Evolutionary conservation across 2,329 filamentous ascomycete genomes (phyloP).

Genomic region (Pestalotiopsis sp.): DNA sequence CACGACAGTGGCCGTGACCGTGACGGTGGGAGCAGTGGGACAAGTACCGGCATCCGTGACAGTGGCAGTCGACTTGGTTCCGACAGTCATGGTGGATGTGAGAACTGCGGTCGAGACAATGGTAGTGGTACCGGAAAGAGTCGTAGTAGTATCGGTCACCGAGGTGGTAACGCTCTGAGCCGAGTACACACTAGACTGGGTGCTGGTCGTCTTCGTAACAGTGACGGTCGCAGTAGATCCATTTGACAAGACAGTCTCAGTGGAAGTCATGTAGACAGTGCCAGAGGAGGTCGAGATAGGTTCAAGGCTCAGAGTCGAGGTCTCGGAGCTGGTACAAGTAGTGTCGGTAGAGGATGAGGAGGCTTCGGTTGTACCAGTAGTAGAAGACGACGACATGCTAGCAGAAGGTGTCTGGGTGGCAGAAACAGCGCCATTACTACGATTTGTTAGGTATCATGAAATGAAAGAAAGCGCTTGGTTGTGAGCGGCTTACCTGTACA

Average conservation of each 20-base stretch:
- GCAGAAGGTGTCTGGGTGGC: not conserved
- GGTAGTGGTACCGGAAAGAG: constrained; percentile 1
- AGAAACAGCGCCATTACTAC: constrained; percentile 10
- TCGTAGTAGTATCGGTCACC: constrained; percentile 11
- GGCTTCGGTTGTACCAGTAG: not conserved
- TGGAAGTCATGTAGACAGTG: not conserved
- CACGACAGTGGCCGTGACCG: constrained; percentile 5
- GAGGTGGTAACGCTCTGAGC: not conserved
- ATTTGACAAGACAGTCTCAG: not conserved
- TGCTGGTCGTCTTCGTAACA: not conserved
- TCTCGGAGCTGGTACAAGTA: not conserved
- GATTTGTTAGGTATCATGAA: not conserved
- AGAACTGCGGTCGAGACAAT: not conserved
- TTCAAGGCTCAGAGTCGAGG: not conserved
- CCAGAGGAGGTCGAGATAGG: not conserved
- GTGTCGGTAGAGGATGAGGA: not conserved
- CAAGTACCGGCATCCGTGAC: constrained; percentile 7
- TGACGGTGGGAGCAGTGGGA: constrained; percentile 6
- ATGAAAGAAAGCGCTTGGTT: not conserved
- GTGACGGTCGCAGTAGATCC: not conserved
- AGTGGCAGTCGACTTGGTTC: constrained; percentile 12
- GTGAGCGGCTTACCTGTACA: constrained; percentile 2
- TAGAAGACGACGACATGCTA: not conserved
- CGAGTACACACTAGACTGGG: not conserved
- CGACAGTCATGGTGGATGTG: constrained; percentile 19